Evolutionary conservation across 352 stramenopile genomes (phyloP).

Genomic region (Globisporangium radiosum): DNA sequence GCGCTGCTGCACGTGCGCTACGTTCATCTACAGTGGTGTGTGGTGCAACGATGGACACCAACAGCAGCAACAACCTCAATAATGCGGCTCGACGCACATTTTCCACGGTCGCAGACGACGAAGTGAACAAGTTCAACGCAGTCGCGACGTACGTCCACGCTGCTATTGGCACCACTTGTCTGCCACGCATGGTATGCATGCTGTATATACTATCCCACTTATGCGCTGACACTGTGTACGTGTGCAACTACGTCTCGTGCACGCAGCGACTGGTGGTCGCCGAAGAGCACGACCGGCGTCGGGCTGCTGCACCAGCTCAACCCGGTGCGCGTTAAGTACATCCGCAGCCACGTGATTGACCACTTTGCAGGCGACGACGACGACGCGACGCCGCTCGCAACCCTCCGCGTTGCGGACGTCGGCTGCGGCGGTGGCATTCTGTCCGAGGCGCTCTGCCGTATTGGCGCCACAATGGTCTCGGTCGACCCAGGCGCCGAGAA

Average conservation of each 20-base stretch:
- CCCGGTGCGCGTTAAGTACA: conserved; percentile 80
- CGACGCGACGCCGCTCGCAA: conserved; percentile 44
- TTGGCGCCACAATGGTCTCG: conserved; percentile 69
- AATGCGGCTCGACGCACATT: conserved; percentile 8
- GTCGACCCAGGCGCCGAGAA: conserved; percentile 67
- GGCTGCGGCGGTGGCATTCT: conserved; percentile 82
- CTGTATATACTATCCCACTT: not conserved
- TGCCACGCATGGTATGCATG: not conserved
- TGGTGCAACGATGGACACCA: not conserved
- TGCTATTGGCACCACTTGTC: not conserved
- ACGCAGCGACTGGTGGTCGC: conserved; percentile 76
- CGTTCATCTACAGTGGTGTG: not conserved
- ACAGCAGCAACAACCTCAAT: not conserved
- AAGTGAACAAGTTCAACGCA: conserved; percentile 80
- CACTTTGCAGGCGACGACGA: conserved; percentile 51
- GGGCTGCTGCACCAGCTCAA: conserved; percentile 79
- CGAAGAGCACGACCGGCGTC: conserved; percentile 65
- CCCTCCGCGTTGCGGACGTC: conserved; percentile 59
- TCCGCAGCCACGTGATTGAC: conserved; percentile 55
- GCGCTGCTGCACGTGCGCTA: too few species aligned
- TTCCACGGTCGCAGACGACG: conserved; percentile 66
- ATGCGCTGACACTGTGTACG: not conserved
- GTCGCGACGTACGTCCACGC: conserved; percentile 47
- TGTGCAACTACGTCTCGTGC: not conserved
- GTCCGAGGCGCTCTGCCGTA: conserved; percentile 70